Base-by-base conservation (phyloP, 1,284 basidiomycete species). In the Ceratobasidium sp. region DNA sequence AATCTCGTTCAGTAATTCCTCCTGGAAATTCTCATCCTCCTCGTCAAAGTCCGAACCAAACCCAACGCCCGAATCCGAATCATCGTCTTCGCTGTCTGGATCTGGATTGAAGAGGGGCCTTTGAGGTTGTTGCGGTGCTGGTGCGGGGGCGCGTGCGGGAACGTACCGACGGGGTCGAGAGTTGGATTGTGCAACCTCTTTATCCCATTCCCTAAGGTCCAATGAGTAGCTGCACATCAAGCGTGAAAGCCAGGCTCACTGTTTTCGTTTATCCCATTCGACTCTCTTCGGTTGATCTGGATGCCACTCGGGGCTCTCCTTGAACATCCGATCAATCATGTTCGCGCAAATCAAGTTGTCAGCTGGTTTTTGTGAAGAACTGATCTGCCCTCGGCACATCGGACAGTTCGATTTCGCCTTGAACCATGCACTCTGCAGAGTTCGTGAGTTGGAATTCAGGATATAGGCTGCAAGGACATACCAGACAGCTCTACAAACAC, bases 211-310 rank as follows among this genome's bases (percentile, higher is more conserved):
- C 36, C 61, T 65, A 46, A 61, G 26, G 18, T 28, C 39, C n/a
- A 10, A 39, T 41, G 32, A 39, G 48, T 10, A 28, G 18, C 21
- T 6, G 32, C 16, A 23, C n/a, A 32, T 46, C 28, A 16, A 21
- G 2, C 3, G 23, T 9, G 34, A n/a, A 30, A 45, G 16, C n/a
- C 21, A 1, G 8, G 74, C 77, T 60, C 48, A 78, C 79, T 74
- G 73, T 52, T 79, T 80, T 16, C 76, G 70, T 67, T 76, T 76
- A 46, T 78, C 77, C 48, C 79, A 73, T 59, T 79, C 78, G 4
- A 79, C n/a, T 28, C 45, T 41, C 32, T 70, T 70, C 3, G 55
- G 18, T n/a, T 43, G 28, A 0, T 55, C 67, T 21, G 55, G 55
- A n/a, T 55, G 32, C 67, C 67, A 70, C 9, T 70, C 67, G 6